phyloP scores from a whole-genome alignment of 1,284 basidiomycete genomes.

The Naganishia liquefaciens region DNA sequence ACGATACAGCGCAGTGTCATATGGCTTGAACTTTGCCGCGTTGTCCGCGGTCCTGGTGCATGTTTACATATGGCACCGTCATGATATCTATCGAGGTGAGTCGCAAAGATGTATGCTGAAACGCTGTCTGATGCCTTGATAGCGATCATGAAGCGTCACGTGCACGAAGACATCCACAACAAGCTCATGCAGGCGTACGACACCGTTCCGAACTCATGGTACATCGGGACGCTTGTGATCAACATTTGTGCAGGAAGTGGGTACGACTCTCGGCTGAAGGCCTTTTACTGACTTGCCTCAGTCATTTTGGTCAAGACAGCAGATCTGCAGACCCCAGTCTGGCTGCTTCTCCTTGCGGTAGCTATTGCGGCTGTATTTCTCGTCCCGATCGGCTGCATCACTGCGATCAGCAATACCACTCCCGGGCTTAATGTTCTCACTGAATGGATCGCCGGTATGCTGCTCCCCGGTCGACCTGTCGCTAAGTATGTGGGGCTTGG shows the following conservation, averaged over 20 bases:
- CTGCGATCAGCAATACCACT: constrained; percentile 57
- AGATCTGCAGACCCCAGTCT: constrained; percentile 57
- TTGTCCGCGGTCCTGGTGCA: constrained; percentile 57
- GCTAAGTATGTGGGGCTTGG: constrained; percentile 50
- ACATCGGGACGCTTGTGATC: constrained; percentile 45
- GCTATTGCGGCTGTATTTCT: constrained; percentile 54
- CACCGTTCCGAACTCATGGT: constrained; percentile 52
- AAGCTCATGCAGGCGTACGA: constrained; percentile 51
- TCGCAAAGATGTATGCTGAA: constrained; percentile 14
- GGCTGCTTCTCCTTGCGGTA: constrained; percentile 56
- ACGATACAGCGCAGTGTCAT: constrained; percentile 45
- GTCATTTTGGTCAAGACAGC: constrained; percentile 55
- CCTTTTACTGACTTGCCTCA: constrained; percentile 30
- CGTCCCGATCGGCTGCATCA: constrained; percentile 56
- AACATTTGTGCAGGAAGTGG: constrained; percentile 49
- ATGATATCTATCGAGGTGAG: constrained; percentile 54
- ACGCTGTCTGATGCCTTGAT: neutral
- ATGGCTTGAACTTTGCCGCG: constrained; percentile 56
- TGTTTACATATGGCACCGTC: constrained; percentile 58
- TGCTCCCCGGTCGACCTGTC: constrained; percentile 58
- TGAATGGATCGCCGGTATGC: constrained; percentile 57
- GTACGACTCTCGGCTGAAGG: constrained; percentile 8
- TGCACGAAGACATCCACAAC: constrained; percentile 52
- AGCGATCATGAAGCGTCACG: constrained; percentile 51
- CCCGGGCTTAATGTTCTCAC: constrained; percentile 57